Evolutionary conservation across 768 basidiomycete species (phyloP).

Genomic region (Neoboletus subvelutipes): DNA sequence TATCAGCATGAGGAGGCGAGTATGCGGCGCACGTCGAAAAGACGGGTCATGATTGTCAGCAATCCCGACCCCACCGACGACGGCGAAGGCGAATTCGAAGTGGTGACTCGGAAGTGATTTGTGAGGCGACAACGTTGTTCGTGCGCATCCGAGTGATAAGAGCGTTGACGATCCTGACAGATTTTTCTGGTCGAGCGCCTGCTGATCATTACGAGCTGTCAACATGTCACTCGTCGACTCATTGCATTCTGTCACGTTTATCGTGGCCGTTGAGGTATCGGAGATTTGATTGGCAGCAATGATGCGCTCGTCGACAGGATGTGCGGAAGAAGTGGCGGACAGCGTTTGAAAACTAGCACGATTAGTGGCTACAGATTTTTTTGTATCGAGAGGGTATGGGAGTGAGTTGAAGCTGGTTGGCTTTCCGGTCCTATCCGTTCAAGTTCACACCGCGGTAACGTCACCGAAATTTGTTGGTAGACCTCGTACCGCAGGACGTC

Average conservation of each 20-base stretch:
- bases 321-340: neutral
- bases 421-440: slow-evolving; percentile 29
- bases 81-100: slow-evolving; percentile 26
- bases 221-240: neutral
- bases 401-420: neutral
- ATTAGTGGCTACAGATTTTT: neutral
- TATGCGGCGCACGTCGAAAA: slow-evolving; percentile 20
- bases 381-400: neutral
- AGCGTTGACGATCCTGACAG: neutral
- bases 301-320: neutral
- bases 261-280: neutral
- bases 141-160: neutral
- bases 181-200: neutral
- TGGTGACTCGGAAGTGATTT: slow-evolving; percentile 11
- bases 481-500: slow-evolving; percentile 9
- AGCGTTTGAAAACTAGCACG: neutral
- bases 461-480: slow-evolving; percentile 26
- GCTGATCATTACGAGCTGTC: neutral
- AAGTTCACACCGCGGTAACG: slow-evolving; percentile 32
- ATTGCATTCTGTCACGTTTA: neutral
- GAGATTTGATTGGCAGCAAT: neutral
- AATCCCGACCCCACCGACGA: slow-evolving; percentile 32
- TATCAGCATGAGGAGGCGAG: slow-evolving; percentile 13
- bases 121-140: slow-evolving; percentile 2
- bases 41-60: slow-evolving; percentile 31